Evolutionary conservation across 1,284 basidiomycete genomes (phyloP).

Genomic region (Rhodotorula sp.): DNA sequence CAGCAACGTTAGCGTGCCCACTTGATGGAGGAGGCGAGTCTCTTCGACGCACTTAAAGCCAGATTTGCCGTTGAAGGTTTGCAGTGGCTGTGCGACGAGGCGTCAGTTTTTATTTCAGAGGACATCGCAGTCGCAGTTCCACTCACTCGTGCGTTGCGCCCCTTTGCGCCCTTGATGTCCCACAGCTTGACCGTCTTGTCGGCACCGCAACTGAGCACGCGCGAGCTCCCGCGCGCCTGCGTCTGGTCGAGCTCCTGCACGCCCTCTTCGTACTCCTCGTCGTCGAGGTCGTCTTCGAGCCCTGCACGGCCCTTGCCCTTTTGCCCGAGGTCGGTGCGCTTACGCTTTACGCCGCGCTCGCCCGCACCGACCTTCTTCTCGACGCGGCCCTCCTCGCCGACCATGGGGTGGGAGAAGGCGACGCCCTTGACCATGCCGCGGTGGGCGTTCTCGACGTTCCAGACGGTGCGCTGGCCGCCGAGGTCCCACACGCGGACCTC

Average conservation of each 20-base stretch:
- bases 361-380: constrained; percentile 44
- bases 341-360: constrained; percentile 36
- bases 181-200: constrained; percentile 92
- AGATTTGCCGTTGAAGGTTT: constrained; percentile 75
- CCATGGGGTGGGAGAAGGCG: constrained; percentile 59
- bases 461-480: constrained; percentile 64
- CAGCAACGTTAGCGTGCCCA: background rate
- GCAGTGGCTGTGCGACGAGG: constrained; percentile 59
- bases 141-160: constrained; percentile 41
- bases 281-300: constrained; percentile 32
- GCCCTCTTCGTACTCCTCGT: constrained; percentile 33
- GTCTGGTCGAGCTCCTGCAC: constrained; percentile 14
- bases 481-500: constrained; percentile 90
- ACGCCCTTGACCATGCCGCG: constrained; percentile 88
- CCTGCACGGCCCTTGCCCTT: constrained; percentile 40
- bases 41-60: constrained; percentile 72
- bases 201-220: constrained; percentile 84
- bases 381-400: constrained; percentile 36
- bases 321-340: constrained; percentile 32
- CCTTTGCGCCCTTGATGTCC: constrained; percentile 58
- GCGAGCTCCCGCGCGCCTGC: constrained; percentile 56
- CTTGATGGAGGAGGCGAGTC: background rate
- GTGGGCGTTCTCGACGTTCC: constrained; percentile 78
- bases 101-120: constrained; percentile 33
- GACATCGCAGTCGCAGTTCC: background rate